A percentile compares a stretch with the other conserved stretches of the same genome.
Conservation (phyloP, 2,329 filamentous ascomycete species). For the Trichoderma gracile region DNA sequence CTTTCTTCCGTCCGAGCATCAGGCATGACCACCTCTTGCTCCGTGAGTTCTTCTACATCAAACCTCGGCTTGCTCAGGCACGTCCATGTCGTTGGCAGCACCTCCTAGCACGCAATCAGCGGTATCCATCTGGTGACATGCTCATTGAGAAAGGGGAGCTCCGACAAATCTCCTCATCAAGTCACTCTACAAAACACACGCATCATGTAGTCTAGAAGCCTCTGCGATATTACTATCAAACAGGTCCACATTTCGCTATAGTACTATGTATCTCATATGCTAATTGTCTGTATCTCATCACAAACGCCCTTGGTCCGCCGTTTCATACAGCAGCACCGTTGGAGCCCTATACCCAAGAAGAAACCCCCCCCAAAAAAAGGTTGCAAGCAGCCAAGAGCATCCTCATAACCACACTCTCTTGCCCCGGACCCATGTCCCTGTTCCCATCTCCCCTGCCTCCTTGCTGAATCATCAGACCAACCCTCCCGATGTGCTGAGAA, state of each 20-base stretch:
- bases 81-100: too few species aligned
- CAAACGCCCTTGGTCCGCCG: slow-evolving; percentile 13
- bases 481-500: background rate
- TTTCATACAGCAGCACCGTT: slow-evolving; percentile 18
- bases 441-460: background rate
- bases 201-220: background rate
- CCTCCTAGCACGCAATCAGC: background rate
- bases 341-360: background rate
- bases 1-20: background rate
- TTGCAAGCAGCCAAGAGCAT: background rate
- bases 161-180: background rate
- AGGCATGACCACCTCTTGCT: slow-evolving; percentile 1
- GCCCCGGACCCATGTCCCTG: slow-evolving; percentile 2
- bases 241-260: slow-evolving; percentile 15
- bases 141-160: background rate
- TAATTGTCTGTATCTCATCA: background rate
- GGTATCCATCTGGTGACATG: background rate
- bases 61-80: too few species aligned
- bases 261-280: slow-evolving; percentile 14
- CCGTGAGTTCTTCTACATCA: background rate
- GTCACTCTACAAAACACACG: background rate
- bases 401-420: slow-evolving; percentile 6
- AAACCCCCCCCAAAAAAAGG: background rate
- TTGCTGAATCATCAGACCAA: slow-evolving; percentile 13
- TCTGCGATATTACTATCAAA: background rate